Percentiles rank a stretch among this genome's conserved stretches.
Evolutionary conservation across 805 yeast species (phyloP).

Genomic region (Saccharomycodes ludwigii): DNA sequence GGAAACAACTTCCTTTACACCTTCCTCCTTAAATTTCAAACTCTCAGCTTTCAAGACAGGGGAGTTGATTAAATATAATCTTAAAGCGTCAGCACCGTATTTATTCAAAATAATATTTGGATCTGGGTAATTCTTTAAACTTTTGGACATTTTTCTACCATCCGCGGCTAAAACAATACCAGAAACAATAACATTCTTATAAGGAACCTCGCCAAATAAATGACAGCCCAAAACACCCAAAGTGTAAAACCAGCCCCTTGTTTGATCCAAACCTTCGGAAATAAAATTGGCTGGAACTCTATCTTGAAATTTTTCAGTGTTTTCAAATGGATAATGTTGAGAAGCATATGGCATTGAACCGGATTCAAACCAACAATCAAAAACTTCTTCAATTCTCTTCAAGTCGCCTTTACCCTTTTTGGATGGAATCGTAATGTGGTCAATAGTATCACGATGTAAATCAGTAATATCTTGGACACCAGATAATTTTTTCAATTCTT

Average conservation of each 20-base stretch:
- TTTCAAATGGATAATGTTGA: constrained; percentile 92
- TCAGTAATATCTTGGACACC: constrained; percentile 78
- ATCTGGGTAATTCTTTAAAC: constrained; percentile 96
- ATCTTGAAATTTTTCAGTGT: constrained; percentile 50
- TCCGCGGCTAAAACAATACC: constrained; percentile 97
- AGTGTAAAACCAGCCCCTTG: constrained; percentile 99
- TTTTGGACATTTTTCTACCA: constrained; percentile 98
- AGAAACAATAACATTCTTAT: constrained; percentile 85
- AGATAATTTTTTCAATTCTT: constrained; percentile 72
- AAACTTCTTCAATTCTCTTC: constrained; percentile 91
- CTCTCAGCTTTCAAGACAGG: constrained; percentile 97
- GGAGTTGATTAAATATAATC: constrained; percentile 91
- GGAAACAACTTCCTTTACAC: constrained; percentile 95
- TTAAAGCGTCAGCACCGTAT: constrained; percentile 96
- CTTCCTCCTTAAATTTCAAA: constrained; percentile 94
- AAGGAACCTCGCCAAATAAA: constrained; percentile 84
- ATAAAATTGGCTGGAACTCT: constrained; percentile 96
- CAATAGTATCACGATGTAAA: constrained; percentile 88
- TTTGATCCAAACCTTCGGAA: constrained; percentile 97
- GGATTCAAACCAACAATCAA: constrained; percentile 99
- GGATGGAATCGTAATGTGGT: constrained; percentile 87
- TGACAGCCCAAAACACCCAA: constrained; percentile 92
- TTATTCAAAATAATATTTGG: constrained; percentile 69
- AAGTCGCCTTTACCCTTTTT: constrained; percentile 76
- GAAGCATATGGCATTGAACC: constrained; percentile 99